Evolutionary conservation across 179 eudicot species (phyloP), one percentile per base, ranked within the genome.

Genomic region (Beta corolliflora): DNA sequence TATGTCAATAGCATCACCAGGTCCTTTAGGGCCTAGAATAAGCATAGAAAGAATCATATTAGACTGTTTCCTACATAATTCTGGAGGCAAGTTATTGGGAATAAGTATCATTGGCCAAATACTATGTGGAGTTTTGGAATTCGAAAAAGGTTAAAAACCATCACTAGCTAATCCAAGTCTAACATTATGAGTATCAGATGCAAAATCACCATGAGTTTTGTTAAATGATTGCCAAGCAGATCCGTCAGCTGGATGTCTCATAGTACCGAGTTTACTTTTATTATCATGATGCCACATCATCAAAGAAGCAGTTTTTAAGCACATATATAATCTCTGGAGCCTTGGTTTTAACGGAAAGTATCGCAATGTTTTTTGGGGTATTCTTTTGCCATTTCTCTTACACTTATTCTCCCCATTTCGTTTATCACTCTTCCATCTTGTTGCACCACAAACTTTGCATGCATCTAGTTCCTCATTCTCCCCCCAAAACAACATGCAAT

Each of bases 321-420:
- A 71, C 75, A 71, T 45, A 50, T n/a, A 71, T 71, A 68, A 5
- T 41, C 75, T 78, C 69, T 78, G 75, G 3, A 68, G 54, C 54
- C 81, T 67, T 7, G 75, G 75, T 12, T 14, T 78, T 7, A 78
- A 0, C 3, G 81, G 81, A 41, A 78, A 67, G 15, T 78, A 78
- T 13, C 44, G 55, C 2, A 68, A 16, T 1, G 66, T 58, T 21
- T 77, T 77, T 1, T 58, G 53, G 25, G 72, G 72, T 12, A 77
- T 15, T 15, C 25, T 77, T 8, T 63, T 77, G 14, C 16, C 10
- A 6, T 60, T 45, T 10, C 9, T 29, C 9, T 60, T 15, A 21
- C 12, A 71, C 21, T n/a, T n/a, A n/a, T n/a, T n/a, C n/a, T n/a
- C n/a, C n/a, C n/a, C n/a, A n/a, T n/a, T n/a, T n/a, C n/a, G n/a